Percentiles rank a stretch among this genome's conserved stretches.
Conservation (phyloP, 1,284 basidiomycete genomes). For the Polyporus tsugae region DNA sequence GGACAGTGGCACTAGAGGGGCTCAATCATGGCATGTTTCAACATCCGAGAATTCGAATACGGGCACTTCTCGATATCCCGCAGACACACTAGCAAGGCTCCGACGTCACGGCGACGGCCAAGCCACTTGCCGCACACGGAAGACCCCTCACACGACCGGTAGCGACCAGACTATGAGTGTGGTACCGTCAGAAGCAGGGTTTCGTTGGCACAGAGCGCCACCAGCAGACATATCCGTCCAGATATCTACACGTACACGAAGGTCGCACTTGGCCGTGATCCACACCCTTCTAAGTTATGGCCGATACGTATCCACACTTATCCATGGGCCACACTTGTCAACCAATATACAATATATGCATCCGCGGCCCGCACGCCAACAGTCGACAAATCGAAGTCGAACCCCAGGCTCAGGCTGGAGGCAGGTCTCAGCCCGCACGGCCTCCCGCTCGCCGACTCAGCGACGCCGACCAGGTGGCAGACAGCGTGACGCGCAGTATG, state of each 20-base stretch:
- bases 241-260: background rate
- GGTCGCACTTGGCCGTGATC: background rate
- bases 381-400: background rate
- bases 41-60: background rate
- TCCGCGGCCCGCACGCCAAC: background rate
- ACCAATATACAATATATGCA: background rate
- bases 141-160: background rate
- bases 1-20: background rate
- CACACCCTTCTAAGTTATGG: background rate
- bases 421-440: background rate
- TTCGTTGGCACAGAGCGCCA: background rate
- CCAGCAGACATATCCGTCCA: background rate
- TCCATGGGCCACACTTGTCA: background rate
- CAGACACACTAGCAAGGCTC: background rate
- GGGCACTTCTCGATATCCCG: background rate
- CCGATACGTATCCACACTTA: background rate
- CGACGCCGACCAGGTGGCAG: background rate
- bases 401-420: background rate
- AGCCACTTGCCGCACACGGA: background rate
- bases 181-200: background rate
- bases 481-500: background rate
- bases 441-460: background rate
- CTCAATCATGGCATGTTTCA: background rate
- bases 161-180: background rate
- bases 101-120: constrained; percentile 1